Conservation (phyloP, 371 early-diverging fungal genomes). For the Mucor circinelloides region DNA sequence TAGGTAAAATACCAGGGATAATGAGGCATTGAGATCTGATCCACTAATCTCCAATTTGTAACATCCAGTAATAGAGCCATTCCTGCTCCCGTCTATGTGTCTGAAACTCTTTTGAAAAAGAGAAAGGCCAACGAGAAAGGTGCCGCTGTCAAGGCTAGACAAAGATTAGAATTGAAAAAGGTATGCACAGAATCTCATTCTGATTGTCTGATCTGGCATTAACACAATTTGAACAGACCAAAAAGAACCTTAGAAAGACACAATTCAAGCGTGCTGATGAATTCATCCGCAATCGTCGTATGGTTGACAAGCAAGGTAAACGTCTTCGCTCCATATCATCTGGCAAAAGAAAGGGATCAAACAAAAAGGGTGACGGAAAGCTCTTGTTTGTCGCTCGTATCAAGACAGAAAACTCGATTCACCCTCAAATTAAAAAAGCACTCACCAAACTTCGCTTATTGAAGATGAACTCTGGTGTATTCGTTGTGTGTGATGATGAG, state of each 20-base stretch:
- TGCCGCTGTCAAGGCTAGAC: constrained; percentile 73
- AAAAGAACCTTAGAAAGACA: constrained; percentile 52
- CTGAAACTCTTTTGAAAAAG: constrained; percentile 97
- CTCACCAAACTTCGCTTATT: constrained; percentile 95
- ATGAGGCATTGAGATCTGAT: too few relatives aligned
- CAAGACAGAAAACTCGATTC: constrained; percentile 91
- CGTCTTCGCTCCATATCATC: constrained; percentile 71
- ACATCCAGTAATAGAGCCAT: constrained; percentile 20
- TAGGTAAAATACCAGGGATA: constrained; percentile 1
- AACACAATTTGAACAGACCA: constrained; percentile 4
- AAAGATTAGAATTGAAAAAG: constrained; percentile 60
- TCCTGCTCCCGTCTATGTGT: constrained; percentile 51
- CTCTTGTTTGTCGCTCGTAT: constrained; percentile 95
- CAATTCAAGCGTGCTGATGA: constrained; percentile 96
- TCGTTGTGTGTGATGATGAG: constrained; percentile 94
- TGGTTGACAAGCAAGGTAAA: constrained; percentile 81
- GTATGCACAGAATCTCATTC: constrained; percentile 31
- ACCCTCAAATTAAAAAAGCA: constrained; percentile 96
- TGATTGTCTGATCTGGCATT: not conserved
- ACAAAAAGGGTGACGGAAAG: constrained; percentile 91
- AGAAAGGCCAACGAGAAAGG: constrained; percentile 88
- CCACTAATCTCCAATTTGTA: not conserved
- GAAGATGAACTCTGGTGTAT: constrained; percentile 97
- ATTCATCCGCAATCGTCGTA: constrained; percentile 90
- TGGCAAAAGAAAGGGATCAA: constrained; percentile 82